A percentile compares a stretch with the other conserved stretches of the same genome.
Evolutionary conservation across 306 rosid genomes (phyloP).

Genomic region (Medicago ruthenica): DNA sequence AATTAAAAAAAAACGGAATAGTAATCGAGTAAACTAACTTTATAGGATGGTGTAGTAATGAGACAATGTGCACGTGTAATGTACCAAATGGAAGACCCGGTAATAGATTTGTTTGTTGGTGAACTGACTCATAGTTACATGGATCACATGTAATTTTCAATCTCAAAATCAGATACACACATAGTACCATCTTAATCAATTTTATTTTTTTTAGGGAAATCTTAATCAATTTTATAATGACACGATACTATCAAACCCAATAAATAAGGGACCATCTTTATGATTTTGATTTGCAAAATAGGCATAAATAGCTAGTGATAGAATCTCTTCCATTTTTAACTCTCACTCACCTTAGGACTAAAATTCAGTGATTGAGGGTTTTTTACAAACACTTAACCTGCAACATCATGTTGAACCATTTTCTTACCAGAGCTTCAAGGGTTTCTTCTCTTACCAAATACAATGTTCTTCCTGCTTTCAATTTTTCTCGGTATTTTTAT

Average conservation of each 20-base stretch:
- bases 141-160: not conserved
- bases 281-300: too few relatives aligned
- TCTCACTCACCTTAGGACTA: not conserved
- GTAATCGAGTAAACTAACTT: too few relatives aligned
- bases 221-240: not conserved
- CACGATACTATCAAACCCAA: not conserved
- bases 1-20: too few relatives aligned
- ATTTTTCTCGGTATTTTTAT: constrained; percentile 50
- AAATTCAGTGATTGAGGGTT: not conserved
- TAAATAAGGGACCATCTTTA: not conserved
- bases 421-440: constrained; percentile 44
- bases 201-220: too few relatives aligned
- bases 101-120: not conserved
- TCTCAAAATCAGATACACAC: not conserved
- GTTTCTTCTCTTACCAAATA: constrained; percentile 31
- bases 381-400: not conserved
- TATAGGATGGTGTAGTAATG: too few relatives aligned
- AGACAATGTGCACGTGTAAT: not conserved
- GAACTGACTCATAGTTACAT: constrained; percentile 12
- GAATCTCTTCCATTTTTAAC: not conserved
- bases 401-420: constrained; percentile 54
- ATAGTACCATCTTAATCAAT: not conserved
- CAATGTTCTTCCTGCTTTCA: constrained; percentile 43
- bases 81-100: not conserved
- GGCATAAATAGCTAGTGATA: not conserved